phyloP scores from a whole-genome alignment of 495 filamentous ascomycete genomes.

The Trichoderma gamsii region DNA sequence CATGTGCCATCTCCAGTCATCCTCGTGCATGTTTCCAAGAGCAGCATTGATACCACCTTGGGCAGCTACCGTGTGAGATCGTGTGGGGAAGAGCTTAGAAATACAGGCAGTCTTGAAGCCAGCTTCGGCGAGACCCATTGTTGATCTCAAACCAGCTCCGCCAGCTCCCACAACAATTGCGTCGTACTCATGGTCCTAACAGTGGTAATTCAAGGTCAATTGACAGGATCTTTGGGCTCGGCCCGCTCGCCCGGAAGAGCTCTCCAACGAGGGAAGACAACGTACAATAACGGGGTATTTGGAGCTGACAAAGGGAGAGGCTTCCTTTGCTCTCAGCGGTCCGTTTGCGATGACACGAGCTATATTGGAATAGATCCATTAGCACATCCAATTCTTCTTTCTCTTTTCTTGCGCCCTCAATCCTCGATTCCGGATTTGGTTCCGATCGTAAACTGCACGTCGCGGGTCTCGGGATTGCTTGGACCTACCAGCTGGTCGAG shows the following conservation, averaged over 20 bases:
- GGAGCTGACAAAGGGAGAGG: conserved; percentile 69
- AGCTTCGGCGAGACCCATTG: conserved; percentile 93
- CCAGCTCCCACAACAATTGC: conserved; percentile 93
- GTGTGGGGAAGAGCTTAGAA: conserved; percentile 94
- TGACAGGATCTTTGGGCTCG: background rate
- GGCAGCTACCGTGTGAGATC: conserved; percentile 92
- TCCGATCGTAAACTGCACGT: background rate
- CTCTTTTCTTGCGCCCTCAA: background rate
- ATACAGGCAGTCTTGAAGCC: conserved; percentile 98
- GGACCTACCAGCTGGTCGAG: conserved; percentile 67
- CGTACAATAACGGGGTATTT: conserved; percentile 92
- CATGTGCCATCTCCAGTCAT: conserved; percentile 99
- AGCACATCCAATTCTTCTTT: background rate
- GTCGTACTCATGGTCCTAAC: conserved; percentile 56
- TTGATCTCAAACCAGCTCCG: conserved; percentile 87
- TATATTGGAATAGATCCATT: conserved; percentile 1
- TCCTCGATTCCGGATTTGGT: conserved; percentile 16
- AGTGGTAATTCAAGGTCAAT: conserved; percentile 22
- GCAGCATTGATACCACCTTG: conserved; percentile 95
- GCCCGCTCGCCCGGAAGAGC: background rate
- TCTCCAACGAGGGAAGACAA: conserved; percentile 21
- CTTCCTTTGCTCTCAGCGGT: conserved; percentile 86
- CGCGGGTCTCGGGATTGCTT: conserved; percentile 7
- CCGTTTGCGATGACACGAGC: conserved; percentile 73
- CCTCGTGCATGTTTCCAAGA: conserved; percentile 79